Evolutionary conservation across 805 yeast species (phyloP), one percentile per base, ranked within the genome.

Genomic region (Kodamaea lidongshanica): DNA sequence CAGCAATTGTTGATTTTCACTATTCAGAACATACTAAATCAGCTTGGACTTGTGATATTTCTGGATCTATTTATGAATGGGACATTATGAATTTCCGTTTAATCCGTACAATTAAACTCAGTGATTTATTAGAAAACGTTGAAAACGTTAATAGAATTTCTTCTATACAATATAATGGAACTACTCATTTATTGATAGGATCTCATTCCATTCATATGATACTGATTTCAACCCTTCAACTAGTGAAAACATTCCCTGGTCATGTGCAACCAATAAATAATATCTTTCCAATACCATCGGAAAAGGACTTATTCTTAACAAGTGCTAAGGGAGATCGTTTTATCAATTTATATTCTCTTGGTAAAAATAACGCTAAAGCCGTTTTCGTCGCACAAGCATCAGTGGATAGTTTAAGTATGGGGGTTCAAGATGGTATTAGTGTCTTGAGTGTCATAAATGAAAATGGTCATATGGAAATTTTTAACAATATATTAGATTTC

Each of bases 311-410:
- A 26, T 74, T 86, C 43, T 53, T 83, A 24, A 78, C 92, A 1
- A 70, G 80, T 30, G 94, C 96, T 2, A 62, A 63, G 19, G 79
- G 78, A 37, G 97, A 88, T 53, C 70, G 96, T 42, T 86, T 84
- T 52, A 67, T 87, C 41, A 85, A 85, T 50, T 61, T 82, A 20
- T 78, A 80, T 48, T 70, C 79, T 7, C 33, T 75, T 2, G 56
- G 63, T 18, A 55, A 60, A 27, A 48, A 56, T 16, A 48, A 73
- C 3, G 63, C 78, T 3, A 56, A 58, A 14, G 54, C 66, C 6
- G 82, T 87, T 3, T 70, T 85, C 34, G 87, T 82, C 10, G 67
- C 88, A 3, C 81, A 79, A 39, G 65, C 85, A 10, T 72, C 81
- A 28, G 74, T 84, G 9, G 34, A 50, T 1, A 54, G 59, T 6